Conservation (phyloP, 768 basidiomycete genomes). For the Mycena pura region DNA sequence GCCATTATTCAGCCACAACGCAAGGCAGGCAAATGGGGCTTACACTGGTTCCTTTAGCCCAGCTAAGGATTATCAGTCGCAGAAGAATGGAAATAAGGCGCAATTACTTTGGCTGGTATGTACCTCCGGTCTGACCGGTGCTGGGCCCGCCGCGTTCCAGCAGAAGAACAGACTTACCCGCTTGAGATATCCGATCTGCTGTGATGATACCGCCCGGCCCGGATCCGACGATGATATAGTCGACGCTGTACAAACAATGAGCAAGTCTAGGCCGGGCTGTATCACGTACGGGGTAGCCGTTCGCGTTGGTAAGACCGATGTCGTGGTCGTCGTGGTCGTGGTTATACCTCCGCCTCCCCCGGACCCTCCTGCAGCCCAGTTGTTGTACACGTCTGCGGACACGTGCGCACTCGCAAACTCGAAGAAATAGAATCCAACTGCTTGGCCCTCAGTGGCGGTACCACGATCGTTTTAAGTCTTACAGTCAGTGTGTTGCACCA, state of each 20-base stretch:
- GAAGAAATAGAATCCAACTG: conserved; percentile 68
- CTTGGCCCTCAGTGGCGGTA: not conserved
- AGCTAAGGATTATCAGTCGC: conserved; percentile 27
- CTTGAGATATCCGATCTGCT: conserved; percentile 65
- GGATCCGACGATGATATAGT: conserved; percentile 63
- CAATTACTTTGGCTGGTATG: conserved; percentile 48
- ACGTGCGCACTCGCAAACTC: conserved; percentile 55
- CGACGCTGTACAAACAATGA: conserved; percentile 34
- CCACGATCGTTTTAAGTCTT: conserved; percentile 22
- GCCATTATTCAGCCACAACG: too few species aligned
- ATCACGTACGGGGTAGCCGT: conserved; percentile 15
- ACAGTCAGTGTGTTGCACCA: conserved; percentile 68
- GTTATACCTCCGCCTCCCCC: conserved; percentile 44
- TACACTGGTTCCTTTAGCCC: conserved; percentile 55
- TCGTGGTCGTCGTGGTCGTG: conserved; percentile 42
- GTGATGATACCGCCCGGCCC: conserved; percentile 66
- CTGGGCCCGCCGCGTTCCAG: conserved; percentile 71
- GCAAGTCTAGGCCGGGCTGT: not conserved
- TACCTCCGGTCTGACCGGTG: conserved; percentile 64
- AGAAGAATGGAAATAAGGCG: not conserved
- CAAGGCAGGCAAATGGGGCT: too few species aligned
- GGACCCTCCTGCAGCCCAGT: conserved; percentile 57
- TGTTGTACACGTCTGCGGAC: conserved; percentile 50
- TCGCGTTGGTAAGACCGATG: conserved; percentile 38
- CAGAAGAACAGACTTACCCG: conserved; percentile 67